Evolutionary conservation across 1,284 basidiomycete genomes (phyloP), one percentile per base, ranked within the genome.

Genomic region (Ceratobasidium sp.): DNA sequence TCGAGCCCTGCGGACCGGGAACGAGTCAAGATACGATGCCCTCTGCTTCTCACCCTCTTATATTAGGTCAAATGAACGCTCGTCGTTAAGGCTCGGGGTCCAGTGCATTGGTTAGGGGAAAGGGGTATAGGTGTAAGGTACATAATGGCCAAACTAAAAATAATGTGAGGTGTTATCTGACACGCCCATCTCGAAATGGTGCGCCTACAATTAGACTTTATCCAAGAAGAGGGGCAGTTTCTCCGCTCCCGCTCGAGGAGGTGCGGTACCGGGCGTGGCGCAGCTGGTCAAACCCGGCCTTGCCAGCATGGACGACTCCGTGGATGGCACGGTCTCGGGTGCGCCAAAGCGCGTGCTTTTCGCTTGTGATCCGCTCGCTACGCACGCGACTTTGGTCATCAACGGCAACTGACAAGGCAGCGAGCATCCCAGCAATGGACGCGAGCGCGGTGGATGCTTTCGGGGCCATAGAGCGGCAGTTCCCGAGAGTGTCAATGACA

Each of bases 371-470:
- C 9, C 64, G 71, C n/a, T 77, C 76, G 34, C 54, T 43, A 14
- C 76, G 62, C 22, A 77, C 62, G 27, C 76, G 76, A 31, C 64
- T 29, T 27, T 76, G 62, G 22, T 49, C 59, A 51, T 77, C 76
- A 9, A 77, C 66, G 6, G 69, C 64, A 34, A 76, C 43, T 13
- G 51, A 59, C 27, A 77, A 46, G n/a, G 75, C 73, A 31, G 74
- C 31, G 14, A 76, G 31, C 48, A 64, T 73, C 1, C 49, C 76
- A 3, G 63, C 74, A n/a, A 74, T 74, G 6, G 76, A 64, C 27
- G 76, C 76, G 19, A 77, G 65, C 6, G 75, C 48, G 1, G 74
- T 69, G 14, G 49, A 74, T 31, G 76, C 63, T 66, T 24, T 64
- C 24, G 24, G 22, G 43, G 24, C 2, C 24, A 34, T 5, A 43